phyloP scores from a whole-genome alignment of 2,329 filamentous ascomycete species.

The Xylariaceae sp. region DNA sequence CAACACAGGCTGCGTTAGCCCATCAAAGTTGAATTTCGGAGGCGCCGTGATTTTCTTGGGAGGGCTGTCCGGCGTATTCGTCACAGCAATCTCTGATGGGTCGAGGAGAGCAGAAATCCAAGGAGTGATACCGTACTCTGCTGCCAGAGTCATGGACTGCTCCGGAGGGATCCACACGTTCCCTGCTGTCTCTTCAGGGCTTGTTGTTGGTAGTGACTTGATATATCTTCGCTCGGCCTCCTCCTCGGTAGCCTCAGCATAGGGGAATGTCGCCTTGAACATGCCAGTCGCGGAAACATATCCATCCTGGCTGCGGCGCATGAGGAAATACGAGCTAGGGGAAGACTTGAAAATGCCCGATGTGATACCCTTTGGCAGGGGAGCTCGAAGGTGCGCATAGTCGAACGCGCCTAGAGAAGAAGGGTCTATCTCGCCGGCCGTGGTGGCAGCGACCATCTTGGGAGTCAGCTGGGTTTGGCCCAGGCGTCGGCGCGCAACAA shows the following conservation, averaged over 20 bases:
- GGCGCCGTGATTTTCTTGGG: conserved; percentile 74
- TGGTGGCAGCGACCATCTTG: conserved; percentile 69
- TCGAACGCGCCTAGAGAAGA: conserved; percentile 80
- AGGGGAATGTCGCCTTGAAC: conserved; percentile 87
- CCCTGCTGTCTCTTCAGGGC: conserved; percentile 85
- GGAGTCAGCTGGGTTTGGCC: conserved; percentile 88
- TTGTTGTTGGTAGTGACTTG: conserved; percentile 75
- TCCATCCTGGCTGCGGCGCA: conserved; percentile 82
- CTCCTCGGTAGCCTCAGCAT: conserved; percentile 67
- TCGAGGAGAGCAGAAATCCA: conserved; percentile 95
- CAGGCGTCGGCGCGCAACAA: conserved; percentile 78
- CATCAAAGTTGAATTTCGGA: conserved; percentile 63
- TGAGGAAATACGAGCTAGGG: conserved; percentile 93
- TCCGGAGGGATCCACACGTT: conserved; percentile 93
- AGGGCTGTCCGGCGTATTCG: conserved; percentile 56
- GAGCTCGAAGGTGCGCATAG: conserved; percentile 91
- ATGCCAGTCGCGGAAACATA: conserved; percentile 83
- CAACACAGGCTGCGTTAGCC: conserved; percentile 40
- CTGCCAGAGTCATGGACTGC: conserved; percentile 72
- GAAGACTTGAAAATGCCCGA: conserved; percentile 89
- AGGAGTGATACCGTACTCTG: conserved; percentile 76
- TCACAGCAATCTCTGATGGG: conserved; percentile 65
- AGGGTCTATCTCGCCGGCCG: conserved; percentile 64
- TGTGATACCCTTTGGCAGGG: conserved; percentile 81
- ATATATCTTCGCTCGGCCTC: conserved; percentile 75